Conservation (phyloP, 768 basidiomycete species). For the Amanita exitialis region DNA sequence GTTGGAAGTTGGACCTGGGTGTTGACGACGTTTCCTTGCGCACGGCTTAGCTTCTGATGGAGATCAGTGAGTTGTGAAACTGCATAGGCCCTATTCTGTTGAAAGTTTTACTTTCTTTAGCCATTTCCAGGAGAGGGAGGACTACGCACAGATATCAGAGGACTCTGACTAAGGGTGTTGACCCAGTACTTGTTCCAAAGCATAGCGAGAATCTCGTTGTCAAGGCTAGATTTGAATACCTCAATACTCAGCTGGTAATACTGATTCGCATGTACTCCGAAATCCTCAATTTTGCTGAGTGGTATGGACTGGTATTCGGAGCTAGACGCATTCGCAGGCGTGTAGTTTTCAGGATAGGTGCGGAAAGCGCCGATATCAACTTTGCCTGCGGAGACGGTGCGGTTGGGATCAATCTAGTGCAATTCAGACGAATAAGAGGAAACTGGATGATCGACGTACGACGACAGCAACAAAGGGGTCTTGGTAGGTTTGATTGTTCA, state of each 20-base stretch:
- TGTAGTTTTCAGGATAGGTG: slow-evolving; percentile 94
- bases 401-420: slow-evolving; percentile 88
- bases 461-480: slow-evolving; percentile 98
- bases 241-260: slow-evolving; percentile 94
- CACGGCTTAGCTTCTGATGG: slow-evolving; percentile 79
- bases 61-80: slow-evolving; percentile 87
- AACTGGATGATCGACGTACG: slow-evolving; percentile 34
- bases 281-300: slow-evolving; percentile 95
- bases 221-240: slow-evolving; percentile 88
- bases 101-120: neutral
- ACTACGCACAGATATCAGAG: slow-evolving; percentile 72
- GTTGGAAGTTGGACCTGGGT: slow-evolving; percentile 51
- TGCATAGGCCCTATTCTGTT: slow-evolving; percentile 87
- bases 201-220: slow-evolving; percentile 78
- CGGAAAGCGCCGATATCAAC: slow-evolving; percentile 99
- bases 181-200: slow-evolving; percentile 99
- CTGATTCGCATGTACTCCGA: slow-evolving; percentile 94
- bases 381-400: slow-evolving; percentile 95
- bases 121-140: neutral
- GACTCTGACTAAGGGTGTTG: slow-evolving; percentile 89
- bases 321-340: slow-evolving; percentile 56
- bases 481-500: slow-evolving; percentile 89
- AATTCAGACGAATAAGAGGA: neutral
- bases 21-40: slow-evolving; percentile 42
- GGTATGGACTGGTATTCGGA: slow-evolving; percentile 97